Conservation (phyloP, 106 monocot species). For the Dioscorea alata region DNA sequence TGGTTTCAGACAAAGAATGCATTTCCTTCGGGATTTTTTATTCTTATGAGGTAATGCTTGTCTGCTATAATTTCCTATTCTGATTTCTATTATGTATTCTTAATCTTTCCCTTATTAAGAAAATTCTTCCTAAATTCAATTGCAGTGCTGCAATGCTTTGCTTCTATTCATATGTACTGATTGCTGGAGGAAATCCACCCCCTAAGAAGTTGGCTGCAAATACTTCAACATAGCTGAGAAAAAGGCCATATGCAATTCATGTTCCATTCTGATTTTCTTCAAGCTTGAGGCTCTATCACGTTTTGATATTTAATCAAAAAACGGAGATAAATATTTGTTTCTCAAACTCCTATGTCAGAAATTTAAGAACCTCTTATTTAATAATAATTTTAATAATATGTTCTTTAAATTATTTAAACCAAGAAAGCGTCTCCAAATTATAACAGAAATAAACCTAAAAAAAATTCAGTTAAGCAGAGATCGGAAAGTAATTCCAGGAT, state of each 20-base stretch:
- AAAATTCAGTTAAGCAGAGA: background rate
- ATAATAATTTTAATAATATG: background rate
- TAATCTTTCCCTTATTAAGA: background rate
- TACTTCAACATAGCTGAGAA: slow-evolving; percentile 7
- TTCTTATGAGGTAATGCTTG: slow-evolving; percentile 34
- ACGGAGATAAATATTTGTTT: background rate
- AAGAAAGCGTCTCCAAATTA: too few relatives aligned
- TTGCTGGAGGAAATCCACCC: slow-evolving; percentile 70
- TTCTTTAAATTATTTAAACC: background rate
- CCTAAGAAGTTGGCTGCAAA: slow-evolving; percentile 40
- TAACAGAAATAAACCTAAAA: too few relatives aligned
- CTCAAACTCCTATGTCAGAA: background rate
- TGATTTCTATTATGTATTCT: background rate
- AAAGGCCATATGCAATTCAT: background rate
- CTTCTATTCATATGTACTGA: slow-evolving; percentile 55
- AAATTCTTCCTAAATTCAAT: background rate
- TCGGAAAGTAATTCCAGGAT: background rate
- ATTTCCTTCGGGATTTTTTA: slow-evolving; percentile 43
- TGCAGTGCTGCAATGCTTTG: slow-evolving; percentile 54
- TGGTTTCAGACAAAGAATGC: slow-evolving; percentile 46
- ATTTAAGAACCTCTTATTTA: background rate
- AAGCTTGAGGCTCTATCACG: background rate
- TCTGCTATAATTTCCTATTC: background rate
- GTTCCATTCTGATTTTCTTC: background rate
- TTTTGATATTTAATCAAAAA: background rate